Percentiles rank a stretch among this genome's conserved stretches.
These are phyloP conservation scores for Auricularia auricula-judae DNA, from an alignment of 768 basidiomycete genomes.

Conservation along the genomic window DNA sequence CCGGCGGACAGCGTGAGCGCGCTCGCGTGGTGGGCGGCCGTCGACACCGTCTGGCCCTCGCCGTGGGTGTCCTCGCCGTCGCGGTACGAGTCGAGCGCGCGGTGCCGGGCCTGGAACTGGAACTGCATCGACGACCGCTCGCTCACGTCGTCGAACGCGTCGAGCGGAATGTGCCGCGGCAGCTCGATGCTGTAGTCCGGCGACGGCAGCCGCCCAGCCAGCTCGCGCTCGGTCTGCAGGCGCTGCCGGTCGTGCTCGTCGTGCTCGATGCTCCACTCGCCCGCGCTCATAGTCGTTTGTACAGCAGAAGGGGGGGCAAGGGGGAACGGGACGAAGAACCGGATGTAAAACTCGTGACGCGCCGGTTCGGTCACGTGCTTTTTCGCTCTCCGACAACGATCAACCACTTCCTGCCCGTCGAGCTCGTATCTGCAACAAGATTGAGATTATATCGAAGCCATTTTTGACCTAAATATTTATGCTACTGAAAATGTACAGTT, in stretches of 20 bases:
- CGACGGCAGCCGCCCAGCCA: neutral
- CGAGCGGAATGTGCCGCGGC: neutral
- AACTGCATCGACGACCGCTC: neutral
- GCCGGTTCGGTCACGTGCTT: no score
- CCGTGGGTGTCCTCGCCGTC: slow-evolving; percentile 5
- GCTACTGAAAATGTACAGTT: no score
- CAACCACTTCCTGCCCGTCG: no score
- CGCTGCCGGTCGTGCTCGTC: neutral
- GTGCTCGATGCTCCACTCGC: neutral
- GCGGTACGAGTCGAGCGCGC: neutral
- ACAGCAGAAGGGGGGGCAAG: neutral
- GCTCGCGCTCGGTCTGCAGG: neutral
- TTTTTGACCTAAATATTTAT: no score
- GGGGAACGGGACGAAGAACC: neutral
- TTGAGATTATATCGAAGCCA: no score
- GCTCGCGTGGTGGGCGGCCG: slow-evolving; percentile 82
- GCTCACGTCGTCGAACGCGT: slow-evolving; percentile 1
- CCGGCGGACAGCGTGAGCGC: slow-evolving; percentile 81
- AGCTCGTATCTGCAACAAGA: no score
- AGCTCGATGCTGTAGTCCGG: slow-evolving; percentile 1
- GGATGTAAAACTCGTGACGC: no score
- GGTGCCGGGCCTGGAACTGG: neutral
- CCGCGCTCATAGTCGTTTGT: neutral
- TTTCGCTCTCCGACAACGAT: no score
- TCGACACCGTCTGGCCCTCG: slow-evolving; percentile 62